These are phyloP conservation scores for Fusarium secorum DNA, from an alignment of 2,329 filamentous ascomycete species.

Conservation along the genomic window DNA sequence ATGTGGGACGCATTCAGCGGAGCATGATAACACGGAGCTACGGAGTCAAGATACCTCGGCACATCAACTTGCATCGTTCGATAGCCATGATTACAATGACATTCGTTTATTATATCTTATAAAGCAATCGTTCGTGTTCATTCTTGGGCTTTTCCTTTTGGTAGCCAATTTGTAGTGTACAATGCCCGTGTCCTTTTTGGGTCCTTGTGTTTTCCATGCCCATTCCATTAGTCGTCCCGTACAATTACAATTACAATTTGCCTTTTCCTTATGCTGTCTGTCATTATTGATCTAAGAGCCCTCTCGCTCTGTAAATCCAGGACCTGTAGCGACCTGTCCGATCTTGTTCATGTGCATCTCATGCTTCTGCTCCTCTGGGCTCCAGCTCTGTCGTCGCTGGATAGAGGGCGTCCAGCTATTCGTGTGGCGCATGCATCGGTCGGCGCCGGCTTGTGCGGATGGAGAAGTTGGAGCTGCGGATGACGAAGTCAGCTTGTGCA, in stretches of 20 bases:
- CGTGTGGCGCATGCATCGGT: slow-evolving; percentile 47
- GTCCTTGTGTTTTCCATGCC: not conserved
- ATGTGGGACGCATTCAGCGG: not conserved
- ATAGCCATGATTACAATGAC: slow-evolving; percentile 12
- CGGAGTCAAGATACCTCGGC: slow-evolving; percentile 34
- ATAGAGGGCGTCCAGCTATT: slow-evolving; percentile 56
- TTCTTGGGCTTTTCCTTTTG: not conserved
- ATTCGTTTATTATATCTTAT: slow-evolving; percentile 6
- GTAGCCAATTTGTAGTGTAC: slow-evolving; percentile 1
- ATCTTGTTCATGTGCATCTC: slow-evolving; percentile 57
- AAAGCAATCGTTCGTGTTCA: not conserved
- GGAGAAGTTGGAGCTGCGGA: slow-evolving; percentile 20
- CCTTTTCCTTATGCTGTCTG: not conserved
- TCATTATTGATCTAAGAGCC: not conserved
- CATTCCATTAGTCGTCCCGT: not conserved
- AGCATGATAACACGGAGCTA: slow-evolving; percentile 21
- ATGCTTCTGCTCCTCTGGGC: slow-evolving; percentile 62
- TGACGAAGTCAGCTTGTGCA: slow-evolving; percentile 8
- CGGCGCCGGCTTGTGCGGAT: slow-evolving; percentile 41
- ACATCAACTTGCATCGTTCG: slow-evolving; percentile 4
- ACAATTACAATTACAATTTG: slow-evolving; percentile 9
- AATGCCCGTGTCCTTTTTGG: not conserved
- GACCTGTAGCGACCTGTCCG: slow-evolving; percentile 46
- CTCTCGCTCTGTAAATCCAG: slow-evolving; percentile 54
- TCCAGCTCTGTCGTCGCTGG: slow-evolving; percentile 60